These are phyloP conservation scores for Dendrothele bispora DNA, from an alignment of 768 basidiomycete species.

Conservation along the genomic window DNA sequence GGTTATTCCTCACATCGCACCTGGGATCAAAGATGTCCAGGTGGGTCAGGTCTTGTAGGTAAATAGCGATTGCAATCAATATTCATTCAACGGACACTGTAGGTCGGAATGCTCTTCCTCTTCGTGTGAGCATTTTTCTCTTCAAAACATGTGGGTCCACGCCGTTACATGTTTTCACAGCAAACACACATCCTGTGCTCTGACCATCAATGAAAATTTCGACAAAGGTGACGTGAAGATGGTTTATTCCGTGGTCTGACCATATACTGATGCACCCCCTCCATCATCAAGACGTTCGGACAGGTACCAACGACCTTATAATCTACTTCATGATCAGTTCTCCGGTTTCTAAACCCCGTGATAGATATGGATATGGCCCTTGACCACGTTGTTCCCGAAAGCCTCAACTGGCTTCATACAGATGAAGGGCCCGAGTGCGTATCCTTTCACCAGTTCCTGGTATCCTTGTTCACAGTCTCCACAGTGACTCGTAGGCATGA, in stretches of 20 bases:
- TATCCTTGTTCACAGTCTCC: conserved; percentile 7
- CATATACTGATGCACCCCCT: conserved; percentile 1
- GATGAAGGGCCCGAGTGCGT: conserved; percentile 92
- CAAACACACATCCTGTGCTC: conserved; percentile 76
- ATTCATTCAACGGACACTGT: background rate
- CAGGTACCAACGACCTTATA: no score
- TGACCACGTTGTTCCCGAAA: conserved; percentile 86
- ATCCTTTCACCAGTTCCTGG: conserved; percentile 3
- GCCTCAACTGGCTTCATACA: conserved; percentile 77
- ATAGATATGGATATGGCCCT: conserved; percentile 95
- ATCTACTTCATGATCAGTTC: no score
- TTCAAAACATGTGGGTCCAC: background rate
- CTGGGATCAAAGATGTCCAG: conserved; percentile 68
- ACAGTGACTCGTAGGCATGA: conserved; percentile 70
- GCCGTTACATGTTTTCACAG: conserved; percentile 36
- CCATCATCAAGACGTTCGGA: conserved; percentile 50
- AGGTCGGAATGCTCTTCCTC: conserved; percentile 88
- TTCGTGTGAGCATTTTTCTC: conserved; percentile 63
- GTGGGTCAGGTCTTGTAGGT: conserved; percentile 30
- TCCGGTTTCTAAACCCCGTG: conserved; percentile 4
- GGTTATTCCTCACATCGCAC: conserved; percentile 61
- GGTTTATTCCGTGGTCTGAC: background rate
- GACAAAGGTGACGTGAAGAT: conserved; percentile 57
- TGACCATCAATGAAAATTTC: conserved; percentile 89
- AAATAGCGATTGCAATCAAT: background rate